Evolutionary conservation across 257 asterid genomes (phyloP).

Genomic region (Solanum lycopersicoides): DNA sequence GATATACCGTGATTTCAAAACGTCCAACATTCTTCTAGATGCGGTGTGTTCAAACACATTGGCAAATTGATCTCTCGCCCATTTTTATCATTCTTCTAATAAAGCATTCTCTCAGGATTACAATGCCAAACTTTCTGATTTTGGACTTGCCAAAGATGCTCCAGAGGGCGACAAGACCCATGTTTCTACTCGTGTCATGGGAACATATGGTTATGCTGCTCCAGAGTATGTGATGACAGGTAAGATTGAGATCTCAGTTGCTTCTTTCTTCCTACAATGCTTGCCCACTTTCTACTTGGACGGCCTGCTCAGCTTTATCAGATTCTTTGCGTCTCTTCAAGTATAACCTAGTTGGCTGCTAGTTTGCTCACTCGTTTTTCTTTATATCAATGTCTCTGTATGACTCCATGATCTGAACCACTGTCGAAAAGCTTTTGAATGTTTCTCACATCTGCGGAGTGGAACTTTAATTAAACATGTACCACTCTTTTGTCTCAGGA

Average conservation of each 20-base stretch:
- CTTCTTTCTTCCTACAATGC: not conserved
- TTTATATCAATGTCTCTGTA: not conserved
- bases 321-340: not conserved
- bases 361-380: not conserved
- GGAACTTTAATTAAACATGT: not conserved
- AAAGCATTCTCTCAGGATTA: slow-evolving; percentile 48
- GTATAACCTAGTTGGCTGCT: not conserved
- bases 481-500: slow-evolving; percentile 37
- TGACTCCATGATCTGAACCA: not conserved
- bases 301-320: not conserved
- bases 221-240: slow-evolving; percentile 99
- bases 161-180: slow-evolving; percentile 97
- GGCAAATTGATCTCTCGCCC: not conserved
- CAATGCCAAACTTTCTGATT: slow-evolving; percentile 92
- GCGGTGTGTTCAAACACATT: slow-evolving; percentile 46
- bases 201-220: slow-evolving; percentile 96
- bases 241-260: slow-evolving; percentile 5
- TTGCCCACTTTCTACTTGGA: not conserved
- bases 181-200: slow-evolving; percentile 98
- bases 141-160: slow-evolving; percentile 98
- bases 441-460: not conserved
- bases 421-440: not conserved
- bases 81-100: slow-evolving; percentile 7
- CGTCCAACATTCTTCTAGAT: slow-evolving; percentile 86
- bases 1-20: slow-evolving; percentile 92